Conservation (phyloP, 208 protist species). For the Herpetomonas tarakana region DNA sequence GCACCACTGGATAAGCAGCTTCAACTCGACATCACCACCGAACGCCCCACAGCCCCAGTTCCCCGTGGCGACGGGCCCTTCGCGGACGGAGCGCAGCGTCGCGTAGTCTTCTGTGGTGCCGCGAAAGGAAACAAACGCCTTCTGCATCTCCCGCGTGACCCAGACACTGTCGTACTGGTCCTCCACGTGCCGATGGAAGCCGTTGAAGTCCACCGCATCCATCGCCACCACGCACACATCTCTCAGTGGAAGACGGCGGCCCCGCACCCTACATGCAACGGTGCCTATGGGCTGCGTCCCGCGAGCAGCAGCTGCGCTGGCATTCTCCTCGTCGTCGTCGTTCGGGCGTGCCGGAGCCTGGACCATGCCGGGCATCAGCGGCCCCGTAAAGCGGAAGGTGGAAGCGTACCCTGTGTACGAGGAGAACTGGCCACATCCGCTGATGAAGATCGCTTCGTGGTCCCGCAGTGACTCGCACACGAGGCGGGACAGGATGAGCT, state of each 20-base stretch:
- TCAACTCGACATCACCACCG: slow-evolving; percentile 75
- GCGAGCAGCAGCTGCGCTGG: background rate
- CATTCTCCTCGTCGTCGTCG: background rate
- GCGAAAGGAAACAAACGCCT: slow-evolving; percentile 77
- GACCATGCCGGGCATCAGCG: background rate
- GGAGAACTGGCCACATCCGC: slow-evolving; percentile 50
- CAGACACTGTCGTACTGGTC: slow-evolving; percentile 46
- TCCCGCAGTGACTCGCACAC: slow-evolving; percentile 58
- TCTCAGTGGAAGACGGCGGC: slow-evolving; percentile 19
- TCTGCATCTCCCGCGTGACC: slow-evolving; percentile 77
- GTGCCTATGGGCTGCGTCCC: background rate
- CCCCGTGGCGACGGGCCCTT: slow-evolving; percentile 63
- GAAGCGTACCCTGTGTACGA: slow-evolving; percentile 65
- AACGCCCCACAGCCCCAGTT: slow-evolving; percentile 94
- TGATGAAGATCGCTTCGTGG: slow-evolving; percentile 71
- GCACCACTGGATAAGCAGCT: slow-evolving; percentile 84
- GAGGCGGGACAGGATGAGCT: slow-evolving; percentile 70
- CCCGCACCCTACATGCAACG: too few relatives aligned
- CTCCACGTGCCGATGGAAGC: background rate
- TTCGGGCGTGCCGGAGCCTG: background rate
- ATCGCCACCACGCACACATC: slow-evolving; percentile 62
- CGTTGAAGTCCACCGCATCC: slow-evolving; percentile 60
- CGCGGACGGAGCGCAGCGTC: slow-evolving; percentile 12
- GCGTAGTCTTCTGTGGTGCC: slow-evolving; percentile 13
- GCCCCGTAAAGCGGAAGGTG: slow-evolving; percentile 46